Evolutionary conservation across 345 rosid genomes (phyloP).

Genomic region (Bruguiera sexangula): DNA sequence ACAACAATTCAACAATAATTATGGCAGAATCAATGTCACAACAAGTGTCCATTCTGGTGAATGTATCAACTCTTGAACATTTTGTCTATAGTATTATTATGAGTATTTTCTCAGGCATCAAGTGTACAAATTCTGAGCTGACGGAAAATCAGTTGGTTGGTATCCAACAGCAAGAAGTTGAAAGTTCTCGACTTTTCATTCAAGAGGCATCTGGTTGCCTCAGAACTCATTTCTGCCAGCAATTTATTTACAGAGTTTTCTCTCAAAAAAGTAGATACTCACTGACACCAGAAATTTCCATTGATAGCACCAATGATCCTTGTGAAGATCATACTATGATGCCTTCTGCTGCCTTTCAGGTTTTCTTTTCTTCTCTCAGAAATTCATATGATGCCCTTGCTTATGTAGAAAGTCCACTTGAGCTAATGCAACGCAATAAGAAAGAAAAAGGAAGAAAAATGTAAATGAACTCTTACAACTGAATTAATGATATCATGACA

Average conservation of each 20-base stretch:
- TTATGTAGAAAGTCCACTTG: no score
- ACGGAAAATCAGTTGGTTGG: constrained; percentile 12
- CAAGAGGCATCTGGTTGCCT: constrained; percentile 34
- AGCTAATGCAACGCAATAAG: no score
- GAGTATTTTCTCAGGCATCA: constrained; percentile 26
- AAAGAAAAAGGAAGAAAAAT: no score
- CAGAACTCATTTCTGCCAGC: constrained; percentile 41
- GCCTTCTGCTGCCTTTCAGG: constrained; percentile 53
- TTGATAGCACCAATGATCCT: constrained; percentile 16
- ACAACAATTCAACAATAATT: constrained; percentile 25
- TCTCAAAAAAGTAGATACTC: constrained; percentile 22
- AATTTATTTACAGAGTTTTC: constrained; percentile 30
- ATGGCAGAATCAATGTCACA: constrained; percentile 32
- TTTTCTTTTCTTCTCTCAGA: constrained; percentile 18
- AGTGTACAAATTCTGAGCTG: constrained; percentile 10
- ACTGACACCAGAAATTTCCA: constrained; percentile 9
- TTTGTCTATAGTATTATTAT: constrained; percentile 31
- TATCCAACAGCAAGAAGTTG: constrained; percentile 34
- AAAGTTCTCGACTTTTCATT: constrained; percentile 21
- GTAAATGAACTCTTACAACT: no score
- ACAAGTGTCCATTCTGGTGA: constrained; percentile 48
- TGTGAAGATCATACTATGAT: constrained; percentile 8
- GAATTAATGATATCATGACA: no score
- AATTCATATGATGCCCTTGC: not conserved
- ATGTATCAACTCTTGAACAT: constrained; percentile 43